These are phyloP conservation scores for Alternaria brassicae DNA, from an alignment of 2,329 filamentous ascomycete genomes.

Conservation along the genomic window DNA sequence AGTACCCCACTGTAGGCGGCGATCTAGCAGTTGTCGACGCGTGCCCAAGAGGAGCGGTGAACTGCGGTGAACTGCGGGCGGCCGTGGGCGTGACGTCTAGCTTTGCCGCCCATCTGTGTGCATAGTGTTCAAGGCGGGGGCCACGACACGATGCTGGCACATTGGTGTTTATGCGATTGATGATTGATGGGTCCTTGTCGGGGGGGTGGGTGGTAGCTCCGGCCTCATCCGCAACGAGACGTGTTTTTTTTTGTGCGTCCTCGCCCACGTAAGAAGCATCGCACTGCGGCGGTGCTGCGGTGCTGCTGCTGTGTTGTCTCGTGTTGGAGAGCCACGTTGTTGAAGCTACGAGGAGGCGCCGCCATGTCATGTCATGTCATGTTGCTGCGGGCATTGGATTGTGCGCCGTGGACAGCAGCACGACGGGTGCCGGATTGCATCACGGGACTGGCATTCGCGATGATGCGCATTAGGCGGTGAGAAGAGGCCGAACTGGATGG, in stretches of 20 bases:
- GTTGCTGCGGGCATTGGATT: constrained; percentile 8
- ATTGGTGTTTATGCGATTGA: constrained; percentile 28
- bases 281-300: constrained; percentile 25
- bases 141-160: constrained; percentile 29
- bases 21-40: constrained; percentile 21
- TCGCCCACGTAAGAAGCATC: constrained; percentile 39
- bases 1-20: constrained; percentile 25
- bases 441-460: constrained; percentile 32
- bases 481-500: constrained; percentile 34
- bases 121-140: constrained; percentile 24
- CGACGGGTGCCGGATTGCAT: constrained; percentile 27
- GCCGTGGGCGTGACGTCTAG: constrained; percentile 34
- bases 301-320: constrained; percentile 39
- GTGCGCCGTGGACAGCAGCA: constrained; percentile 19
- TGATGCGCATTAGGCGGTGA: constrained; percentile 49
- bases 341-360: constrained; percentile 20
- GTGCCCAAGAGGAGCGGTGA: constrained; percentile 40
- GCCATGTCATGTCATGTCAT: constrained; percentile 23
- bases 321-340: constrained; percentile 44
- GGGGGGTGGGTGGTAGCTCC: constrained; percentile 35
- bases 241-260: constrained; percentile 2
- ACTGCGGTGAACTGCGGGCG: constrained; percentile 47
- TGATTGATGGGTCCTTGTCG: too few relatives aligned
- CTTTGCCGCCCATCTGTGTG: constrained; percentile 27
- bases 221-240: constrained; percentile 40